Base-by-base conservation (phyloP, 805 yeast genomes). In the Kodamaea neixiangensis region DNA sequence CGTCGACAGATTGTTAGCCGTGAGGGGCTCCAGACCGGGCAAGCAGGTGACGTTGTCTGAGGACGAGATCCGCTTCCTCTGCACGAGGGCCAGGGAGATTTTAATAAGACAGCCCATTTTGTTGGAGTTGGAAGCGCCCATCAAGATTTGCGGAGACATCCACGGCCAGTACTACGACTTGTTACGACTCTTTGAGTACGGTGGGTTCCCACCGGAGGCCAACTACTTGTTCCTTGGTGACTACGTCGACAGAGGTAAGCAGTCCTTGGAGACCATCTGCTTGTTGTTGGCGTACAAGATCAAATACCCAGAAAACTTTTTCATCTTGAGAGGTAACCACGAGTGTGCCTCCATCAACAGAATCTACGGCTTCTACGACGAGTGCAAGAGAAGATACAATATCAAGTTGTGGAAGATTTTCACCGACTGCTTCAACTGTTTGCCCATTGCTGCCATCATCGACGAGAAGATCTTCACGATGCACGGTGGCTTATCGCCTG, bases 401-500 rank as follows among this genome's bases (percentile, higher is more conserved):
- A 93, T 94, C 75, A 93, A 93, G 76, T 87, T 93, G 61, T 93
- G 99, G 99, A 96, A 96, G 75, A 92, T 97, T 11, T 94, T 93
- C 68, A 94, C 97, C 47, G 99, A 93, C 76, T 92, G 98, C 75
- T 93, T 93, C 80, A 93, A 93, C 80, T 93, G 98, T 75, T 80
- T 93, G 69, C 99, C 99, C 55, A 93, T 93, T 68, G 98, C 99
- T 53, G 98, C 98, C 50, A 93, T 94, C 62, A 89, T 93, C 63
- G 99, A 93, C 71, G 98, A 93, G 72, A 92, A 93, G 77, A 94
- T 93, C 71, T 92, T 93, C 72, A 89, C 97, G 59, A 93, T 94
- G 98, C 99, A 93, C 74, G 99, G 99, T 65, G 99, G 99, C 55
- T 79, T 93, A 63, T 88, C 97, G 40, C 99, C 99, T 44, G 98